Evolutionary conservation across 1,139 yeast genomes (phyloP), one percentile per base, ranked within the genome.

Genomic region (Meyerozyma sp.): DNA sequence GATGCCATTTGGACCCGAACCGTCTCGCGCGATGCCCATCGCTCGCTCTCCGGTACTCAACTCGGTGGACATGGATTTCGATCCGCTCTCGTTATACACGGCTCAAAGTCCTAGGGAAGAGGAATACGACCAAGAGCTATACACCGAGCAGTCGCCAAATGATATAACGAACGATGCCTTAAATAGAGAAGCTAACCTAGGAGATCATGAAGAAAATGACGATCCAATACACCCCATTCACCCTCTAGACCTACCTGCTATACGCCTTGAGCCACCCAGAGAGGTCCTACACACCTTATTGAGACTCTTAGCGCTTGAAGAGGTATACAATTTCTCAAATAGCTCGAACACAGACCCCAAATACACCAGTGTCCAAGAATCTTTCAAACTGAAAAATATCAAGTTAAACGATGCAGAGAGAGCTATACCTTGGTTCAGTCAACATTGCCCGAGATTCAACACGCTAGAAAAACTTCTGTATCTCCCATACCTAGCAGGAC

Each of bases 171-270:
- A 27, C 13, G 29, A 27, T 8, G 13, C 13, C 29, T n/a, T 11
- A 27, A n/a, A 27, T 27, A 4, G 29, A 35, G 45, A 41, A 26
- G 30, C 26, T n/a, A n/a, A 27, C 29, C 43, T 30, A 10, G 49
- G 54, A 8, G 53, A 48, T 5, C 60, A 53, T 21, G 23, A 21
- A 21, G 23, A 21, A 4, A 63, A 52, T 11, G 68, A 59, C 9
- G 58, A 55, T 16, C 61, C 56, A 36, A 51, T 59, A 8, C 54
- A 53, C 6, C 76, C 77, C 0, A 52, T 83, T 14, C 88, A 84
- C 53, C 61, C 73, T 0, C 69, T 87, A 8, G 96, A 89, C 57
- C 65, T 89, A 8, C 96, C 96, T 0, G 54, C 62, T 7, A 51
- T 81, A 10, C 61, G 62, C 7, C 55, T 57, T 7, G 53, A 64